Percentiles rank a stretch among this genome's conserved stretches.
Evolutionary conservation across 108 stramenopile species (phyloP).

Genomic region (Epithemia pelagica): DNA sequence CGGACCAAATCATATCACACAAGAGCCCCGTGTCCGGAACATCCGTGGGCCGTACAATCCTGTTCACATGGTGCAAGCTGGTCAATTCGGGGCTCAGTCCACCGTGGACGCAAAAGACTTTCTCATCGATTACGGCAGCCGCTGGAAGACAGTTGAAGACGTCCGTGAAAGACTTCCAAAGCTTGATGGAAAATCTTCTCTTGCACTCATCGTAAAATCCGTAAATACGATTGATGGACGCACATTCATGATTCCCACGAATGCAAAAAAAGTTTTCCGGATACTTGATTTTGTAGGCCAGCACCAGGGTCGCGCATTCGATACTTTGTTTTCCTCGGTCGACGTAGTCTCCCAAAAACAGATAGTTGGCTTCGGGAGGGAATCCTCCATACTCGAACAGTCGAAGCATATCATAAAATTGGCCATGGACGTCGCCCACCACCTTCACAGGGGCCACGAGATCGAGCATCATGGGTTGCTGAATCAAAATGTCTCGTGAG

Average conservation of each 20-base stretch:
- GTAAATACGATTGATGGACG: conserved; percentile 99
- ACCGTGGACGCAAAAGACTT: conserved; percentile 99
- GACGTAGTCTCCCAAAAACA: conserved; percentile 98
- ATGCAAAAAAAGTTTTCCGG: conserved; percentile 99
- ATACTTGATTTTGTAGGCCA: conserved; percentile 98
- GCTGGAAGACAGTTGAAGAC: conserved; percentile 99
- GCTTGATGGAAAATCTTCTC: conserved; percentile 94
- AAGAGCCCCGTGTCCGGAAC: conserved; percentile 98
- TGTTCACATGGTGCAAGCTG: conserved; percentile 93
- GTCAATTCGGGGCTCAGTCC: conserved; percentile 94
- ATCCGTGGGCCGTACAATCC: conserved; percentile 95
- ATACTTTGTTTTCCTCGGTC: conserved; percentile 97
- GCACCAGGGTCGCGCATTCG: conserved; percentile 94
- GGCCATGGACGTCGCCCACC: conserved; percentile 94
- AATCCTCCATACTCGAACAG: conserved; percentile 98
- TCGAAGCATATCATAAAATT: conserved; percentile 96
- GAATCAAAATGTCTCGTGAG: conserved; percentile 85
- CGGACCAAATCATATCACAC: conserved; percentile 98
- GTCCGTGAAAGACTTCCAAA: conserved; percentile 99
- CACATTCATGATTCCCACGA: no score
- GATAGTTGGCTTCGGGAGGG: conserved; percentile 95
- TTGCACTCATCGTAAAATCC: conserved; percentile 99
- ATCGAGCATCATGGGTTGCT: conserved; percentile 98
- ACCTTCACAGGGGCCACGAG: conserved; percentile 97
- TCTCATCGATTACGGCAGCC: conserved; percentile 98